Percentiles rank a stretch among this genome's conserved stretches.
These are phyloP conservation scores for Coix lacrymajobi DNA, from an alignment of 176 grass and related monocot species.

Conservation along the genomic window DNA sequence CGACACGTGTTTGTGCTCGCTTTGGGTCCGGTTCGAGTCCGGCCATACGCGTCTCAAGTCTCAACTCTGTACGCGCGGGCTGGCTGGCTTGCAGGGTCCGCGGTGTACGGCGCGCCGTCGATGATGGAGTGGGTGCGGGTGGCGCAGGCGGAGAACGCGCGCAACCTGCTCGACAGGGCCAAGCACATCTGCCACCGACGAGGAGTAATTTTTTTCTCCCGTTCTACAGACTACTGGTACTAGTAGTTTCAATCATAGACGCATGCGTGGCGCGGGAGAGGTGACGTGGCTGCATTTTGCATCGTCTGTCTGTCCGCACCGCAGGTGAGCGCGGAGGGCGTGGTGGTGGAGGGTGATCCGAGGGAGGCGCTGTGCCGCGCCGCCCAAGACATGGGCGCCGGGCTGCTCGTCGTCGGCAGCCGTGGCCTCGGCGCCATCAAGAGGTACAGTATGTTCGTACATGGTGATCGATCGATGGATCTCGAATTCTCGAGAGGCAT, in stretches of 20 bases:
- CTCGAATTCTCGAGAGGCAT: no score
- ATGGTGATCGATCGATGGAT: no score
- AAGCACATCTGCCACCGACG: slow-evolving; percentile 12
- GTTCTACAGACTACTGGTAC: no score
- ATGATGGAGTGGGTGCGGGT: slow-evolving; percentile 32
- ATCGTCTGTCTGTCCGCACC: no score
- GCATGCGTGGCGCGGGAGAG: no score
- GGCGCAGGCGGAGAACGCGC: slow-evolving; percentile 44
- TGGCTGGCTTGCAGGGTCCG: not conserved
- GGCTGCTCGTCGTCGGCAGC: slow-evolving; percentile 51
- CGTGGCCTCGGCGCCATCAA: slow-evolving; percentile 41
- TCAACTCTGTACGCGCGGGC: no score
- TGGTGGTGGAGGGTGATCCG: slow-evolving; percentile 14
- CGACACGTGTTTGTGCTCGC: no score
- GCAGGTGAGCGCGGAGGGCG: slow-evolving; percentile 12
- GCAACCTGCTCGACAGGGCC: slow-evolving; percentile 25
- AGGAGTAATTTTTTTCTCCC: not conserved
- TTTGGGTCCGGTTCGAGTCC: no score
- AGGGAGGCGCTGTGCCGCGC: slow-evolving; percentile 46
- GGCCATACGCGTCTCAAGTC: no score
- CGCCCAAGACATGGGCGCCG: slow-evolving; percentile 32
- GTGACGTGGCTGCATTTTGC: not conserved
- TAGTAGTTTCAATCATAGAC: no score
- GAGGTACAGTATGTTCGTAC: slow-evolving; percentile 6
- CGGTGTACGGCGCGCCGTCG: slow-evolving; percentile 36